Evolutionary conservation across 2,329 filamentous ascomycete species (phyloP), one percentile per base, ranked within the genome.

Genomic region (Cladosporium sp.): DNA sequence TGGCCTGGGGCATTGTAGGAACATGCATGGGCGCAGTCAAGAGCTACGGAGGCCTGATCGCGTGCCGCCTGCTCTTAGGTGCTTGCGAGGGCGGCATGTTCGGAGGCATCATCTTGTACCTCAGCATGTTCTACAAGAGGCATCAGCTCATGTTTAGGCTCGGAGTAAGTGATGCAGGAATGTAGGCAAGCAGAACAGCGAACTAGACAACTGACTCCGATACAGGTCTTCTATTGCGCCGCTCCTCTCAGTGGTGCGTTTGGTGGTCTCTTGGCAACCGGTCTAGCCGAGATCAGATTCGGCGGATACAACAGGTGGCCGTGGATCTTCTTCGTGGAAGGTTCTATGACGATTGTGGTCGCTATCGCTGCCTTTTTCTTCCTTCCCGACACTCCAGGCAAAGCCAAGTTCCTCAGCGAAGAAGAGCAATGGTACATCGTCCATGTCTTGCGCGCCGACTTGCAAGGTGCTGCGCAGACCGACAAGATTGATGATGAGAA

Each of bases 391-490:
- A 86, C 83, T 23, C 84, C 84, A 1, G 77, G 80, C 48, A 84
- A 97, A 97, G 91, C 94, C 95, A 83, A 92, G 88, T 79, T 78
- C 65, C 65, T 79, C 18, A 74, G 69, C 26, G 63, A 65, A 36
- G 70, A 74, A 53, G 76, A 79, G 67, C 72, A 73, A 49, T 65
- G 62, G 51, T 67, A 70, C 30, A 75, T 74, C 30, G 69, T 72
- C 18, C 67, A 71, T 36, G 67, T 73, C 23, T 73, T 79, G 59
- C 68, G 70, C 26, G 66, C 73, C 8, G 76, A 79, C 54, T 59
- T 75, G 28, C 67, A 73, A 56, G 75, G 75, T n/a, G 70, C 71
- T 2, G 68, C 68, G 6, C 65, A 67, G n/a, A 59, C 68, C 3
- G 69, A 67, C 11, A 66, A 69, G 51, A 71, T 74, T n/a, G 74